Percentiles rank a stretch among this genome's conserved stretches.
phyloP scores from a whole-genome alignment of 2,329 filamentous ascomycete genomes.

The Periconia digitata region DNA sequence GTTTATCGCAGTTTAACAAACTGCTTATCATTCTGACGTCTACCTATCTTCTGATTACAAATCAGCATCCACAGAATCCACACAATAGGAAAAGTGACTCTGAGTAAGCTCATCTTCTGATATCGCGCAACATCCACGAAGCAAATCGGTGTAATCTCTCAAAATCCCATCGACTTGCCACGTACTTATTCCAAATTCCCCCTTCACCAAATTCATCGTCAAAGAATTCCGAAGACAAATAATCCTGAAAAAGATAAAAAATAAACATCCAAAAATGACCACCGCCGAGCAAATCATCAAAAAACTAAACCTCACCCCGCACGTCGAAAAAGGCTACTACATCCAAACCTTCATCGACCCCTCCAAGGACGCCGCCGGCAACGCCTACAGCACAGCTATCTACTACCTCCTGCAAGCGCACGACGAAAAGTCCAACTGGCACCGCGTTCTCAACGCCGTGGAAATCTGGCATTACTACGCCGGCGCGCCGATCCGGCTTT shows the following conservation, averaged over 20 bases:
- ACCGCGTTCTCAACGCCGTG: slow-evolving; percentile 49
- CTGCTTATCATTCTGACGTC: background rate
- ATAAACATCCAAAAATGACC: background rate
- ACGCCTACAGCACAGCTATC: slow-evolving; percentile 53
- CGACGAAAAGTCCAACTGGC: slow-evolving; percentile 50
- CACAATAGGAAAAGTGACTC: background rate
- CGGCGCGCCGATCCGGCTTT: slow-evolving; percentile 53
- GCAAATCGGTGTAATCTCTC: background rate
- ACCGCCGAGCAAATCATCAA: slow-evolving; percentile 48
- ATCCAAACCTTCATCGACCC: slow-evolving; percentile 51
- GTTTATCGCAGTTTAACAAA: background rate
- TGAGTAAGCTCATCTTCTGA: background rate
- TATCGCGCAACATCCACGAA: background rate
- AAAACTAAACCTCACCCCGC: slow-evolving; percentile 46
- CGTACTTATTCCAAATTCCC: too few relatives aligned
- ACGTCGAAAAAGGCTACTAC: slow-evolving; percentile 55
- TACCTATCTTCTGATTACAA: background rate
- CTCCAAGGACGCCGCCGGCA: slow-evolving; percentile 25
- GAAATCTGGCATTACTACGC: slow-evolving; percentile 59
- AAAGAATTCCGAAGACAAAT: too few relatives aligned
- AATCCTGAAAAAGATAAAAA: too few relatives aligned
- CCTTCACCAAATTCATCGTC: too few relatives aligned
- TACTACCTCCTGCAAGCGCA: slow-evolving; percentile 56
- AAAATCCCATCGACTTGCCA: background rate
- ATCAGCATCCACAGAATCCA: background rate